A percentile compares a stretch with the other conserved stretches of the same genome.
phyloP scores from a whole-genome alignment of 164 flowering plant genomes.

The Chloranthus sessilifolius region DNA sequence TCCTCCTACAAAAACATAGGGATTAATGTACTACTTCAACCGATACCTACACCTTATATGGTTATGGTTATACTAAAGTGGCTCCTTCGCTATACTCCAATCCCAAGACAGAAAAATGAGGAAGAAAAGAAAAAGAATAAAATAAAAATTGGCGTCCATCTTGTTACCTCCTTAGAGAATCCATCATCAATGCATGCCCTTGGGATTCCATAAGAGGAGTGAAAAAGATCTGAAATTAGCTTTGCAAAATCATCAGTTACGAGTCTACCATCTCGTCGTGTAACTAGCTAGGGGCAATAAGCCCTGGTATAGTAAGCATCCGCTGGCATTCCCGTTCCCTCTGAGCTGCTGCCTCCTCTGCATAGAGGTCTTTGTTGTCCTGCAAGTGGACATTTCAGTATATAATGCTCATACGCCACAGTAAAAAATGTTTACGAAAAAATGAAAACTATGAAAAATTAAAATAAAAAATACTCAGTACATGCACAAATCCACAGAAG shows the following conservation, averaged over 20 bases:
- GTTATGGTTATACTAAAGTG: no score
- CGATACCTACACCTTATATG: no score
- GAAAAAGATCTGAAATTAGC: conserved; percentile 1
- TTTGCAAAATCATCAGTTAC: conserved; percentile 14
- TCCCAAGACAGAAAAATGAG: no score
- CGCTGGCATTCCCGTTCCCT: conserved; percentile 83
- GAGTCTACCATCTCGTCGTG: conserved; percentile 98
- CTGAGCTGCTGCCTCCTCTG: conserved; percentile 96
- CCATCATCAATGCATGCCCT: conserved; percentile 8
- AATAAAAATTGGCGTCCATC: conserved; percentile 4
- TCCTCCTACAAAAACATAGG: no score
- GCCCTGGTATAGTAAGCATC: conserved; percentile 91
- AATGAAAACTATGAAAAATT: no score
- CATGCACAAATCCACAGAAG: no score
- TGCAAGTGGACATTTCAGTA: conserved; percentile 40
- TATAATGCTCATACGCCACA: no score
- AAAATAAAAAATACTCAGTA: no score
- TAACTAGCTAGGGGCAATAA: conserved; percentile 88
- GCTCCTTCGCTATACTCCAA: conserved; percentile 8
- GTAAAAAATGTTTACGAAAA: no score
- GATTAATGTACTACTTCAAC: no score
- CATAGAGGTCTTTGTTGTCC: conserved; percentile 98
- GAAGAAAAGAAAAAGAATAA: conserved; percentile 3
- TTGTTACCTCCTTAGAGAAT: conserved; percentile 16
- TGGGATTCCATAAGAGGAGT: background rate